Evolutionary conservation across 1,284 basidiomycete genomes (phyloP), one percentile per base, ranked within the genome.

Genomic region (Trichosporon sp.): DNA sequence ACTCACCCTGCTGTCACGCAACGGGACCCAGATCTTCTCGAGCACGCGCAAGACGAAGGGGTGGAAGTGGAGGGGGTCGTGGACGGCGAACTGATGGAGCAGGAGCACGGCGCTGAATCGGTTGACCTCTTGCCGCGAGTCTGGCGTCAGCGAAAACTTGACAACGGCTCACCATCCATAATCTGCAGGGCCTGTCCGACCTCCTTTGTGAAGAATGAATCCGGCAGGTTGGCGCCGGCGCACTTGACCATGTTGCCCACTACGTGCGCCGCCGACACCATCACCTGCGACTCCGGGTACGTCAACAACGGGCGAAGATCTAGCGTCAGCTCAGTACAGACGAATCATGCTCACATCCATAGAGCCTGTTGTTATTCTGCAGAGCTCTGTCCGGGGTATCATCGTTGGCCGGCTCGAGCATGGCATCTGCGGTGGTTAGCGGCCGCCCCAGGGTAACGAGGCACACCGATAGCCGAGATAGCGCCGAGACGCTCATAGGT

Each of bases 1-100:
- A 75, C 82, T 89, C 63, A 92, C 87, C 64, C 92, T 87, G 31
- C 90, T 87, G 81, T 98, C 95, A 34, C 94, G 85, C 34, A 98
- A 82, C 1, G 95, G 92, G 1, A 91, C 89, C 75, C 95, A 90
- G 68, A 98, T 92, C 82, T 93, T 94, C 78, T 95, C 93, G 65
- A 98, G 90, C 6, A 96, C 91, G 42, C 92, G 87, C 64, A 88
- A 87, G 31, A 97, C 92, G 80, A 93, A 92, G 1, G 91, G 88
- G 76, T 94, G 89, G 81, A 96, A 95, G 76, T 94, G 90, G 12
- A 86, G 89, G 0, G 92, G 91, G 72, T 91, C 93, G 78, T 94
- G 91, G 38, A 89, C 86, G 1, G 95, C 94, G 62, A 98, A 87
- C 81, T 96, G 93, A 83, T 95, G 94, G 51, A 97, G 84, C 66